These are phyloP conservation scores for Claviceps sp. DNA, from an alignment of 2,329 filamentous ascomycete species.

Conservation along the genomic window DNA sequence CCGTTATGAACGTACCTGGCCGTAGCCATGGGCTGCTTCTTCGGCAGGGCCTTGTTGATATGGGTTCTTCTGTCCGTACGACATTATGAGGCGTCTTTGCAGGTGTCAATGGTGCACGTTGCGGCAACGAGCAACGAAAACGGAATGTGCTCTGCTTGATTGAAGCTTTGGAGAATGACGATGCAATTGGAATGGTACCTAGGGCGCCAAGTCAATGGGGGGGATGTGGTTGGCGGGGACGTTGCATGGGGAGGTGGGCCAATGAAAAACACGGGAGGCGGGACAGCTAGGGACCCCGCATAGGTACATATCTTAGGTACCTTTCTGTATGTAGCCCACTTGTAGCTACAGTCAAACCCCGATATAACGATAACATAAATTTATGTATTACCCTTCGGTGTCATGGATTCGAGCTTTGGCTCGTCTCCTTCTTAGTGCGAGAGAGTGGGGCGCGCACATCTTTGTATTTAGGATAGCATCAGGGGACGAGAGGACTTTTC, in stretches of 20 bases:
- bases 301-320: too few species aligned
- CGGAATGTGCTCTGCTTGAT: constrained; percentile 1
- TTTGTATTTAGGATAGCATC: too few species aligned
- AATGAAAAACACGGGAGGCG: background rate
- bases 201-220: background rate
- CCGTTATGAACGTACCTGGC: constrained; percentile 6
- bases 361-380: too few species aligned
- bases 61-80: constrained; percentile 13
- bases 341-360: too few species aligned
- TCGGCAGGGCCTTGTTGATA: constrained; percentile 11
- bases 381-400: too few species aligned
- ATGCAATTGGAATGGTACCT: background rate
- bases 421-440: too few species aligned
- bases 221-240: background rate
- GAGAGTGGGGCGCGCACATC: too few species aligned
- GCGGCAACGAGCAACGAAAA: background rate
- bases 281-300: background rate
- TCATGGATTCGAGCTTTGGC: too few species aligned
- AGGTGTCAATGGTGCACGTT: background rate
- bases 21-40: constrained; percentile 8
- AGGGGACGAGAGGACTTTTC: too few species aligned
- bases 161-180: background rate
- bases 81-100: constrained; percentile 8
- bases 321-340: too few species aligned
- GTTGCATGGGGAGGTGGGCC: background rate